Conservation (phyloP, 768 basidiomycete genomes). For the Dioszegia aurantiaca region DNA sequence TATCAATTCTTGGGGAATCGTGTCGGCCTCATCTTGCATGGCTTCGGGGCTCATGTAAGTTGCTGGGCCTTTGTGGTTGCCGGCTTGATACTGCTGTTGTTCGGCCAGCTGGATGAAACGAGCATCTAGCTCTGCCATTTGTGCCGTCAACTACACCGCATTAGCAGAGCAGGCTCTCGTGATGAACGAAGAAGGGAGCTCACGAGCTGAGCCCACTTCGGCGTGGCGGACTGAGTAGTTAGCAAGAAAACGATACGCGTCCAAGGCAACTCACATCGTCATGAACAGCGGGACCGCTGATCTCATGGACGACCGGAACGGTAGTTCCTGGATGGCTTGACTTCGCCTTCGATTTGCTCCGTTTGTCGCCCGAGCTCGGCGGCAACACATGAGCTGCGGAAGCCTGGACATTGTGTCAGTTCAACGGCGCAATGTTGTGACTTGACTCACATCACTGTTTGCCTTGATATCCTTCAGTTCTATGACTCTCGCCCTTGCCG, state of each 20-base stretch:
- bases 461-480: constrained; percentile 38
- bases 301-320: constrained; percentile 7
- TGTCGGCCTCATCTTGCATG: constrained; percentile 4
- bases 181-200: background rate
- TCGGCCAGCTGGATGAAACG: constrained; percentile 30
- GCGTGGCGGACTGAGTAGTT: constrained; percentile 14
- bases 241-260: no score
- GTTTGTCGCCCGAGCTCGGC: constrained; percentile 16
- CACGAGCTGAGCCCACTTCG: constrained; percentile 36
- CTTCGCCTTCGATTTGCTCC: constrained; percentile 25
- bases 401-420: background rate
- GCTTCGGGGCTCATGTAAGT: constrained; percentile 19
- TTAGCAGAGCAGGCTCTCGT: background rate
- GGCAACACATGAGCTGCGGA: background rate
- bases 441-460: constrained; percentile 24
- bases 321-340: constrained; percentile 5
- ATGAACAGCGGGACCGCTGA: background rate
- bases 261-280: constrained; percentile 5
- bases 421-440: background rate
- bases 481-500: constrained; percentile 46
- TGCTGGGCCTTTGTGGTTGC: background rate
- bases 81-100: constrained; percentile 15
- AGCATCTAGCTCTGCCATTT: constrained; percentile 34
- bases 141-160: constrained; percentile 34
- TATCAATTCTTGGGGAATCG: constrained; percentile 23